Percentiles rank a stretch among this genome's conserved stretches.
Evolutionary conservation across 2,329 filamentous ascomycete species (phyloP).

Genomic region (Penicillium sp.): DNA sequence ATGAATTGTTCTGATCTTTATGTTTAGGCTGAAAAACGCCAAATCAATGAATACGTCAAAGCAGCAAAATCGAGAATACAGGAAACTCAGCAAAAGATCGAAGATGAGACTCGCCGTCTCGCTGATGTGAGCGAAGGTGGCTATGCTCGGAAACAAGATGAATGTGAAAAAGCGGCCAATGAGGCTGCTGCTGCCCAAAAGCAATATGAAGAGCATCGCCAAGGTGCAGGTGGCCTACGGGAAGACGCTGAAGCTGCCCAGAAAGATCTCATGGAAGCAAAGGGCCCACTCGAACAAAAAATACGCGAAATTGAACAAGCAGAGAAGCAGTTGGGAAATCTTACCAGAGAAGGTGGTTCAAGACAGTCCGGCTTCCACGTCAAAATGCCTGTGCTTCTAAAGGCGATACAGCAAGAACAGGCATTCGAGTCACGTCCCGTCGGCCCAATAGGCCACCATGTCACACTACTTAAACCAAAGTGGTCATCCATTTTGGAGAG

Average conservation of each 20-base stretch:
- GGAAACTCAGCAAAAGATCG: slow-evolving; percentile 48
- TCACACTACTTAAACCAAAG: slow-evolving; percentile 72
- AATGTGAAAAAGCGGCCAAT: slow-evolving; percentile 60
- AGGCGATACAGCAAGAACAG: slow-evolving; percentile 65
- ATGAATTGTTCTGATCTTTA: slow-evolving; percentile 3
- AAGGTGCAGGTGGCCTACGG: slow-evolving; percentile 36
- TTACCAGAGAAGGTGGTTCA: slow-evolving; percentile 60
- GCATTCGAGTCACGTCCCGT: slow-evolving; percentile 72
- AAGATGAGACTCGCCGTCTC: slow-evolving; percentile 55
- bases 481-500: slow-evolving; percentile 84
- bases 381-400: slow-evolving; percentile 63
- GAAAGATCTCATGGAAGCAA: slow-evolving; percentile 26
- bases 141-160: slow-evolving; percentile 59
- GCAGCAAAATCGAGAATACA: slow-evolving; percentile 48
- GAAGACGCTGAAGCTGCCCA: slow-evolving; percentile 38
- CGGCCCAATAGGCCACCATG: slow-evolving; percentile 76
- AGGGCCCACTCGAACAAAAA: slow-evolving; percentile 44
- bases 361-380: slow-evolving; percentile 64
- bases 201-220: slow-evolving; percentile 44
- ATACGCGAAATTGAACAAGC: slow-evolving; percentile 55
- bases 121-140: slow-evolving; percentile 68
- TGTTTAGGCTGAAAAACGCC: slow-evolving; percentile 61
- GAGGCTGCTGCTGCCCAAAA: slow-evolving; percentile 48
- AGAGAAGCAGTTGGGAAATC: slow-evolving; percentile 50
- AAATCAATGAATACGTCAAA: slow-evolving; percentile 60